Evolutionary conservation across 1,139 yeast species (phyloP), one percentile per base, ranked within the genome.

Genomic region (Geotrichum macrosporum): DNA sequence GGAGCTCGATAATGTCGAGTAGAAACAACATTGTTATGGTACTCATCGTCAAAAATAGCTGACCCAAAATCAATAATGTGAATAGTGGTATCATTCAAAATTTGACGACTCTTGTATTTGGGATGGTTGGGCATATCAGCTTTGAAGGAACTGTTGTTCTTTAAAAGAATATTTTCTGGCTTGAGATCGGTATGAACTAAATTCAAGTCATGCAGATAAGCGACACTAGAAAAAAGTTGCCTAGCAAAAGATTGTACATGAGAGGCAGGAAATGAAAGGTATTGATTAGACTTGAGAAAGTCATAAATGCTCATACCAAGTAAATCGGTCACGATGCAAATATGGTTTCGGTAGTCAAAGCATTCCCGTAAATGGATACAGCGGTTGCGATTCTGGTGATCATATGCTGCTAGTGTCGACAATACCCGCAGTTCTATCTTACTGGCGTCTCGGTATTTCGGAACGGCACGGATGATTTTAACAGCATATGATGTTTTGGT

Each of bases 1-100:
- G 98, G 98, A 0, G 98, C 98, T 49, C 99, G 73, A 66, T 94
- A 94, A 66, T 94, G 98, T 48, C 99, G 74, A 9, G 75, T 92
- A 12, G 95, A 85, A 9, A 94, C 96, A 21, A 94, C 81, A 31
- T 84, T 80, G 8, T 94, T 81, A 68, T 94, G 99, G 63, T 85
- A 89, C 67, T 94, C 98, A 64, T 89, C 95, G 59, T 85, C 77
- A 60, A 92, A 94, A 5, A 94, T 82, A 0, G 98, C 96, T 46
- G 94, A 81, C 16, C 98, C 99, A 66, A 92, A 94, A 68, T 94
- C 99, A 56, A 94, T 94, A 35, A 92, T 78, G 63, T 86, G 89
- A 45, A 92, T 86, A 54, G 80, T 75, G 1, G 97, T 95, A 61
- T 84, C 80, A 43, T 74, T 75, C 52, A 94, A 70, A 12, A 49